Percentiles rank a stretch among this genome's conserved stretches.
phyloP scores from a whole-genome alignment of 306 rosid species.

The Geum urbanum region DNA sequence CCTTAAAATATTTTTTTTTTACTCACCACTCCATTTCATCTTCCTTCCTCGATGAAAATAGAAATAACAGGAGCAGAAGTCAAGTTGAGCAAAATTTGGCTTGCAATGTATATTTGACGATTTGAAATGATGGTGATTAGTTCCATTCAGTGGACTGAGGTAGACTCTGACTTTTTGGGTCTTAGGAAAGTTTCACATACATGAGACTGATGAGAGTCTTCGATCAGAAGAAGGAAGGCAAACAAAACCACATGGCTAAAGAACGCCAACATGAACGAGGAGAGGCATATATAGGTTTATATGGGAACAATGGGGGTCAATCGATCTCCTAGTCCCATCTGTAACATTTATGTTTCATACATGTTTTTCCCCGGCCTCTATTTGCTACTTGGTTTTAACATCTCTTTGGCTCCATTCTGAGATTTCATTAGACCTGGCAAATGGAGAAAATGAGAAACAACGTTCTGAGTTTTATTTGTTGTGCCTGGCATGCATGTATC shows the following conservation, averaged over 20 bases:
- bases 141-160: background rate
- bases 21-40: background rate
- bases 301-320: constrained; percentile 38
- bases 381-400: constrained; percentile 35
- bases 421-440: constrained; percentile 17
- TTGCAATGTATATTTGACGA: background rate
- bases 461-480: background rate
- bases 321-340: constrained; percentile 24
- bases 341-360: background rate
- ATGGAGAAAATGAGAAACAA: constrained; percentile 5
- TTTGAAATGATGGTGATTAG: background rate
- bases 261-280: constrained; percentile 19
- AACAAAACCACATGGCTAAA: constrained; percentile 59
- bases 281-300: background rate
- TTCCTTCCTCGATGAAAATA: background rate
- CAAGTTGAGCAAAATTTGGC: background rate
- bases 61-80: background rate
- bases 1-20: too few relatives aligned
- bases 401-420: constrained; percentile 20
- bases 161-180: constrained; percentile 13
- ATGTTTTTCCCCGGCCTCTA: constrained; percentile 22
- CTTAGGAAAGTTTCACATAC: constrained; percentile 16
- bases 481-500: constrained; percentile 2
- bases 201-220: background rate
- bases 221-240: constrained; percentile 13